These are phyloP conservation scores for Zygoascus meyerae DNA, from an alignment of 1,139 yeast genomes.

Conservation along the genomic window DNA sequence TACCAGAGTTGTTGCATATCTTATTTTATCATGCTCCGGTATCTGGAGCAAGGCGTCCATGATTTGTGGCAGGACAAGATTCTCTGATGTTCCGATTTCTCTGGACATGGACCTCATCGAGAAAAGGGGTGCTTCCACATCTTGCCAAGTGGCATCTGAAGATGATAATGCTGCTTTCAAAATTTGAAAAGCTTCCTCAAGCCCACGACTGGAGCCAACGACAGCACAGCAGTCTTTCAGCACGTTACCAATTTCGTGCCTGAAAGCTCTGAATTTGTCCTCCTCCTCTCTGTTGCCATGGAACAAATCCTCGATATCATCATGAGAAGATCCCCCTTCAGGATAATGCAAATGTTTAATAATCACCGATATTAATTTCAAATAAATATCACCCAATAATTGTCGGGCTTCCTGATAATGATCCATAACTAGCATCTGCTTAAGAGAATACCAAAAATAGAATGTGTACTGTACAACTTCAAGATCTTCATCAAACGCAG, in stretches of 20 bases:
- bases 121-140: conserved; percentile 84
- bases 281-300: conserved; percentile 71
- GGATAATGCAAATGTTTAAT: conserved; percentile 78
- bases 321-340: conserved; percentile 30
- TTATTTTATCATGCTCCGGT: conserved; percentile 80
- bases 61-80: conserved; percentile 66
- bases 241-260: conserved; percentile 97
- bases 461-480: conserved; percentile 89
- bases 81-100: conserved; percentile 68
- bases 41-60: conserved; percentile 63
- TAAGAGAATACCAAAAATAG: conserved; percentile 83
- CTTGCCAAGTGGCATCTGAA: conserved; percentile 58
- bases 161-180: conserved; percentile 40
- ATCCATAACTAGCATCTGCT: conserved; percentile 59
- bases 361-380: conserved; percentile 59
- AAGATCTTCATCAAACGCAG: conserved; percentile 66
- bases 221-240: conserved; percentile 91
- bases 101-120: conserved; percentile 93
- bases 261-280: conserved; percentile 86
- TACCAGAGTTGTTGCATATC: conserved; percentile 90
- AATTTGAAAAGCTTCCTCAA: conserved; percentile 54
- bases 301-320: conserved; percentile 39
- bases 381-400: conserved; percentile 56
- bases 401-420: conserved; percentile 56
- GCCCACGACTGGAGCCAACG: conserved; percentile 67